Evolutionary conservation across 495 filamentous ascomycete species (phyloP).

Genomic region (Neurospora sp.): DNA sequence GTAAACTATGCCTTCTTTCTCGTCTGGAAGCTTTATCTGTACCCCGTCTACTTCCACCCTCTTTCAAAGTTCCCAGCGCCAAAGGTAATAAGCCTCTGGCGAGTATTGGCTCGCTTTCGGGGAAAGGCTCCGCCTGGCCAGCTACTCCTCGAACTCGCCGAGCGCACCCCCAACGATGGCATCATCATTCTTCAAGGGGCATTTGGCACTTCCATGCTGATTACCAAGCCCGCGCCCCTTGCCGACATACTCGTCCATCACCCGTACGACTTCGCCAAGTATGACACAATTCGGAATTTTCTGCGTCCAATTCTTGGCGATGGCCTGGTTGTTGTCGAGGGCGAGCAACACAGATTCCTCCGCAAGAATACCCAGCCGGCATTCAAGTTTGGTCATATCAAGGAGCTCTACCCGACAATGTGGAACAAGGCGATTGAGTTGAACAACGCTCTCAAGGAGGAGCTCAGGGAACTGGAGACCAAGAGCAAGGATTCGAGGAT

Average conservation of each 20-base stretch:
- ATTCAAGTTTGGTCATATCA: slow-evolving; percentile 77
- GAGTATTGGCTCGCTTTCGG: neutral
- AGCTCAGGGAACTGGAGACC: slow-evolving; percentile 15
- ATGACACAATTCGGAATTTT: slow-evolving; percentile 40
- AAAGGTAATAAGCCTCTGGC: neutral
- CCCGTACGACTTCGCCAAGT: slow-evolving; percentile 72
- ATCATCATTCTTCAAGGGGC: slow-evolving; percentile 58
- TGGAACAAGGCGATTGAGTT: slow-evolving; percentile 53
- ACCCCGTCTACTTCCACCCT: slow-evolving; percentile 3
- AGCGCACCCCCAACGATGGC: slow-evolving; percentile 63
- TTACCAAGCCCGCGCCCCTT: slow-evolving; percentile 52
- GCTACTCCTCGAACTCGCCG: slow-evolving; percentile 19
- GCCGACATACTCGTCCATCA: slow-evolving; percentile 55
- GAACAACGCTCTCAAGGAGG: slow-evolving; percentile 14
- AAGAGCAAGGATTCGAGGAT: slow-evolving; percentile 38
- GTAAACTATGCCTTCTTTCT: slow-evolving; percentile 3
- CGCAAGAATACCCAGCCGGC: slow-evolving; percentile 72
- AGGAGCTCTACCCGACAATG: slow-evolving; percentile 73
- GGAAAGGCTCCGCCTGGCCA: slow-evolving; percentile 29
- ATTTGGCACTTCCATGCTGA: slow-evolving; percentile 51
- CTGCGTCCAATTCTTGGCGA: slow-evolving; percentile 60
- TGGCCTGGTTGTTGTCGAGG: slow-evolving; percentile 71
- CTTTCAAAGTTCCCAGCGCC: slow-evolving; percentile 5
- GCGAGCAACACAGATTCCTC: slow-evolving; percentile 72
- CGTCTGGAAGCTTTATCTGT: neutral